phyloP scores from a whole-genome alignment of 2,329 filamentous ascomycete species.

The Cladorrhinum sp. region DNA sequence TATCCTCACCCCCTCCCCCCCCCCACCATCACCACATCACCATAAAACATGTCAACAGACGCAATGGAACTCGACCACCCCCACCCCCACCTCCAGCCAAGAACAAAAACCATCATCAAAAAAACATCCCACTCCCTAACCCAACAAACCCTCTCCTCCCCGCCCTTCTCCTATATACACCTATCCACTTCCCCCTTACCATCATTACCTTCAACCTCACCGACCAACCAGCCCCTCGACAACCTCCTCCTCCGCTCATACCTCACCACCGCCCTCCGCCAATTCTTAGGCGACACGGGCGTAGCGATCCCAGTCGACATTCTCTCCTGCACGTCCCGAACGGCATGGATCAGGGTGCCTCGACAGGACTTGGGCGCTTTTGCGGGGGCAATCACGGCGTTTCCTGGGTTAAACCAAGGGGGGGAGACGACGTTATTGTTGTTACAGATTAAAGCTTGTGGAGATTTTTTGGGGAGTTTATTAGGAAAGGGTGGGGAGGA shows the following conservation, averaged over 20 bases:
- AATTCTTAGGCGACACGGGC: slow-evolving; percentile 70
- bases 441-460: slow-evolving; percentile 55
- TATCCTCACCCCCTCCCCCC: background rate
- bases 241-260: slow-evolving; percentile 59
- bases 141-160: slow-evolving; percentile 48
- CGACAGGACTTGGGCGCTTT: slow-evolving; percentile 58
- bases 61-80: slow-evolving; percentile 20
- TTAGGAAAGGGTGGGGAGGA: slow-evolving; percentile 46
- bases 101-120: slow-evolving; percentile 13
- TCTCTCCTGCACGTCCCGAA: slow-evolving; percentile 49
- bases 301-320: slow-evolving; percentile 67
- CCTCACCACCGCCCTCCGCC: slow-evolving; percentile 59
- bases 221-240: slow-evolving; percentile 9
- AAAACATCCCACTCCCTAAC: slow-evolving; percentile 45
- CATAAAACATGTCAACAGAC: background rate
- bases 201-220: background rate
- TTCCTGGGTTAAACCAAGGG: slow-evolving; percentile 38
- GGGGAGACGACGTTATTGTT: slow-evolving; percentile 43
- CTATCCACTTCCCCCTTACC: slow-evolving; percentile 32
- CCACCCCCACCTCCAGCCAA: too few relatives aligned
- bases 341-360: slow-evolving; percentile 62
- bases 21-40: too few relatives aligned
- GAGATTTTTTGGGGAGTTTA: slow-evolving; percentile 62
- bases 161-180: slow-evolving; percentile 56
- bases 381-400: slow-evolving; percentile 63